These are phyloP conservation scores for Dunaliella primolecta DNA, from an alignment of 139 green algal species.

Conservation along the genomic window DNA sequence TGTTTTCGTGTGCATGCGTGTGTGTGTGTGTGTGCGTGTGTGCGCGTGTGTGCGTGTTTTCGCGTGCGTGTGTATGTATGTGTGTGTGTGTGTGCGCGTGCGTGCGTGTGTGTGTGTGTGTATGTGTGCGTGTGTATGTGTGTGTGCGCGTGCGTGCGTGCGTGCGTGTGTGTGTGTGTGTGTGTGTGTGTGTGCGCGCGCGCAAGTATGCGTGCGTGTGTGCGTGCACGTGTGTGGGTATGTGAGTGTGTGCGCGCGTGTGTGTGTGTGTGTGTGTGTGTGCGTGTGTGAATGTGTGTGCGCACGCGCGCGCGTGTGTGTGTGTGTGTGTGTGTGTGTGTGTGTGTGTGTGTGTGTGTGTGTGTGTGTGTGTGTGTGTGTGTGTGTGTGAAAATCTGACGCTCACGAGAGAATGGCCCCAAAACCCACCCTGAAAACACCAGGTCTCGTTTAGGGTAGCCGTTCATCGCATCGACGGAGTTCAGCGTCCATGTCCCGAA, in stretches of 20 bases:
- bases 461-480: constrained; percentile 11
- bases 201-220: not conserved
- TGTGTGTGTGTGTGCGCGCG: not conserved
- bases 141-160: not conserved
- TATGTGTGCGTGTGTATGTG: not conserved
- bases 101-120: not conserved
- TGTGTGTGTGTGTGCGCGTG: not conserved
- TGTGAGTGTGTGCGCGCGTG: not conserved
- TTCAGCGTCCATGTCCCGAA: constrained; percentile 16
- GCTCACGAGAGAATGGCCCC: too few relatives aligned
- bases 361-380: too few relatives aligned
- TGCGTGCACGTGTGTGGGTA: not conserved
- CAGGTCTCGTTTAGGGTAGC: constrained; percentile 19
- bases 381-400: too few relatives aligned
- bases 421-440: constrained; percentile 3
- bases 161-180: not conserved
- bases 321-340: too few relatives aligned
- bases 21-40: not conserved
- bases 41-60: not conserved
- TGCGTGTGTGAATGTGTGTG: too few relatives aligned
- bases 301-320: too few relatives aligned
- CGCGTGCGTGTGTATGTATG: not conserved
- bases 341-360: too few relatives aligned
- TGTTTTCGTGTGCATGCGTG: not conserved
- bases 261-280: too few relatives aligned